Conservation (phyloP, 1,139 yeast species). For the Debaryomyces nepalensis region DNA sequence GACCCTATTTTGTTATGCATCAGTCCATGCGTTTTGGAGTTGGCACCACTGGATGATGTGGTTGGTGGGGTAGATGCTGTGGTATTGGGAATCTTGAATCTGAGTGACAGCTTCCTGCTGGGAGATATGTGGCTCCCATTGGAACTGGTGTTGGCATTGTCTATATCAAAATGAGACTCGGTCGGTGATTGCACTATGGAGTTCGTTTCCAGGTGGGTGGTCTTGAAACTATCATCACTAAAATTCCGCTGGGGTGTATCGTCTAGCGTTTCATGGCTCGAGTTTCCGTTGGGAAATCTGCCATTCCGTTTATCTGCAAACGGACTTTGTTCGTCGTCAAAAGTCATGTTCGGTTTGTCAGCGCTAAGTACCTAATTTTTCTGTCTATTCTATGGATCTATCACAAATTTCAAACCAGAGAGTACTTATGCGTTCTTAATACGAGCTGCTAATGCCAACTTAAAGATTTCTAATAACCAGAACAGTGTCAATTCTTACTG, state of each 20-base stretch:
- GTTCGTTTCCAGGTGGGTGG: conserved; percentile 19
- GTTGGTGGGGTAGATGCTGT: conserved; percentile 16
- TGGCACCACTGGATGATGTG: conserved; percentile 10
- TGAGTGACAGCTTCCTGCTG: conserved; percentile 27
- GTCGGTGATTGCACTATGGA: conserved; percentile 11
- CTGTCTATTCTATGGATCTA: not conserved
- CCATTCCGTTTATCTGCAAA: conserved; percentile 21
- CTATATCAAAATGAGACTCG: conserved; percentile 8
- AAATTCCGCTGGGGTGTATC: conserved; percentile 18
- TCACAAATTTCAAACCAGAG: not conserved
- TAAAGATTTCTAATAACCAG: conserved; percentile 1
- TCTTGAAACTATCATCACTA: conserved; percentile 25
- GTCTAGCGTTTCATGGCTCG: conserved; percentile 3
- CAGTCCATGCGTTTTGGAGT: not conserved
- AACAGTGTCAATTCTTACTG: conserved; percentile 4
- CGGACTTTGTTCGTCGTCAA: conserved; percentile 19
- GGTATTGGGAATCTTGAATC: conserved; percentile 27
- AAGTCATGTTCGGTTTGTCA: conserved; percentile 4
- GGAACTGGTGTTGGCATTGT: conserved; percentile 17
- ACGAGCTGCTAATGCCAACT: not conserved
- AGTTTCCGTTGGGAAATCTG: conserved; percentile 12
- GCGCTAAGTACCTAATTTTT: not conserved
- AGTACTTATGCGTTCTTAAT: not conserved
- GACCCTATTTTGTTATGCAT: conserved; percentile 14
- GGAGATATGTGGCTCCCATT: conserved; percentile 24